These are phyloP conservation scores for Aspergillus terreus DNA, from an alignment of 2,329 filamentous ascomycete genomes.

Conservation along the genomic window DNA sequence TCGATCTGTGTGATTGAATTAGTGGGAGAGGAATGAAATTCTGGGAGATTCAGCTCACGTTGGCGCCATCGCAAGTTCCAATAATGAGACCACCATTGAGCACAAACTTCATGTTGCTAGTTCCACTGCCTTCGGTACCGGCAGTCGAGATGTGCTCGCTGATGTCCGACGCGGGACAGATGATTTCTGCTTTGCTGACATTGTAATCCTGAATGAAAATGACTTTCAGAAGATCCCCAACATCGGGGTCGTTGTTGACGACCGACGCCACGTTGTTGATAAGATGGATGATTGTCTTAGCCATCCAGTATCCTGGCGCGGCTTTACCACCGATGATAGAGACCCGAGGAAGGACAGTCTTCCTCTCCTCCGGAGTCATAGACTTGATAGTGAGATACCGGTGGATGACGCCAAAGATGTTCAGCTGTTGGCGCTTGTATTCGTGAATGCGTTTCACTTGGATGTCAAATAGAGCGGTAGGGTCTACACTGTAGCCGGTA, in stretches of 20 bases:
- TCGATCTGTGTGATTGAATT: constrained; percentile 61
- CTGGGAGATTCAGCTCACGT: constrained; percentile 57
- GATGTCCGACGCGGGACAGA: constrained; percentile 88
- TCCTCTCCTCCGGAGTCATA: constrained; percentile 76
- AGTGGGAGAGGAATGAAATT: background rate
- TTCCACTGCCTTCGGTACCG: constrained; percentile 83
- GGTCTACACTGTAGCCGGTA: constrained; percentile 78
- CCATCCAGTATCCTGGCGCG: constrained; percentile 99
- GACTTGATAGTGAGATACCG: constrained; percentile 86
- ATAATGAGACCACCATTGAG: constrained; percentile 96
- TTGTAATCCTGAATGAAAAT: constrained; percentile 98
- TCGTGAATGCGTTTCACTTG: constrained; percentile 99
- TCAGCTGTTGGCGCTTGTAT: constrained; percentile 98
- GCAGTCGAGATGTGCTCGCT: constrained; percentile 99
- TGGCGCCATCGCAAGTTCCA: constrained; percentile 95
- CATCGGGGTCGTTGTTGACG: constrained; percentile 86
- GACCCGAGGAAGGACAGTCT: constrained; percentile 82
- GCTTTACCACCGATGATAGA: constrained; percentile 98
- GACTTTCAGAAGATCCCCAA: constrained; percentile 93
- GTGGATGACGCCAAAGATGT: constrained; percentile 97
- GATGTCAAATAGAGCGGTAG: constrained; percentile 85
- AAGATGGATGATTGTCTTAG: constrained; percentile 96
- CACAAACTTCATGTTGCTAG: constrained; percentile 99
- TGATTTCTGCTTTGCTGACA: constrained; percentile 98
- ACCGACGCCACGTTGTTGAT: constrained; percentile 88